These are phyloP conservation scores for Corynascus novoguineensis DNA, from an alignment of 495 filamentous ascomycete genomes.

Conservation along the genomic window DNA sequence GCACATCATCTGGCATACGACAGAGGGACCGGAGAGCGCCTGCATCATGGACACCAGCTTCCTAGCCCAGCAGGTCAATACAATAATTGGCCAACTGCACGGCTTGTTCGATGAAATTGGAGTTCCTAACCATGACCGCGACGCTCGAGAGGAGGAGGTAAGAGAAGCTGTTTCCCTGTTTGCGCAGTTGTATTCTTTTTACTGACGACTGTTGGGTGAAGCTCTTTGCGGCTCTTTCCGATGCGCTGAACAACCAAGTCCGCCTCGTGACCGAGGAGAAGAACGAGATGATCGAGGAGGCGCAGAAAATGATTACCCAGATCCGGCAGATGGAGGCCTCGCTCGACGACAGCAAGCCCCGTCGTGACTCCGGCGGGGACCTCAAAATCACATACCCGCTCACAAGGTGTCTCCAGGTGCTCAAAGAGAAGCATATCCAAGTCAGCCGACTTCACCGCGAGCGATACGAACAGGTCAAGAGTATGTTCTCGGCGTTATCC, in stretches of 20 bases:
- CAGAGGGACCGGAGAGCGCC: conserved; percentile 3
- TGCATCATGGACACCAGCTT: conserved; percentile 79
- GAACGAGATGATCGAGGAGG: conserved; percentile 77
- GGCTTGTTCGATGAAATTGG: conserved; percentile 95
- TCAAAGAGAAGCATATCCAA: conserved; percentile 80
- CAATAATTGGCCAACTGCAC: conserved; percentile 84
- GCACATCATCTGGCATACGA: neutral
- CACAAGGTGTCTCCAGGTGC: conserved; percentile 61
- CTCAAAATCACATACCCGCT: conserved; percentile 76
- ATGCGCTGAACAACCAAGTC: conserved; percentile 80
- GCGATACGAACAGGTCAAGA: conserved; percentile 89
- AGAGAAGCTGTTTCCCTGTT: conserved; percentile 1
- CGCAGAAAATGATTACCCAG: conserved; percentile 71
- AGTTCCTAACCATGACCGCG: conserved; percentile 81
- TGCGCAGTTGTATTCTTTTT: neutral
- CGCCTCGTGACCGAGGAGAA: conserved; percentile 78
- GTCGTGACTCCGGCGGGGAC: conserved; percentile 55
- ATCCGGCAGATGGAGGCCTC: conserved; percentile 93
- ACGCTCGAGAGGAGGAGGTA: conserved; percentile 80
- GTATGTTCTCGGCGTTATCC: conserved; percentile 57
- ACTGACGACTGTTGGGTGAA: conserved; percentile 36
- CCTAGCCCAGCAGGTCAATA: conserved; percentile 87
- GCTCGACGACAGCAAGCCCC: conserved; percentile 66
- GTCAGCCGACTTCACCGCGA: conserved; percentile 79
- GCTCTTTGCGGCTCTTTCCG: conserved; percentile 83